These are phyloP conservation scores for Aureobasidium sp. DNA, from an alignment of 2,329 filamentous ascomycete species.

Conservation along the genomic window DNA sequence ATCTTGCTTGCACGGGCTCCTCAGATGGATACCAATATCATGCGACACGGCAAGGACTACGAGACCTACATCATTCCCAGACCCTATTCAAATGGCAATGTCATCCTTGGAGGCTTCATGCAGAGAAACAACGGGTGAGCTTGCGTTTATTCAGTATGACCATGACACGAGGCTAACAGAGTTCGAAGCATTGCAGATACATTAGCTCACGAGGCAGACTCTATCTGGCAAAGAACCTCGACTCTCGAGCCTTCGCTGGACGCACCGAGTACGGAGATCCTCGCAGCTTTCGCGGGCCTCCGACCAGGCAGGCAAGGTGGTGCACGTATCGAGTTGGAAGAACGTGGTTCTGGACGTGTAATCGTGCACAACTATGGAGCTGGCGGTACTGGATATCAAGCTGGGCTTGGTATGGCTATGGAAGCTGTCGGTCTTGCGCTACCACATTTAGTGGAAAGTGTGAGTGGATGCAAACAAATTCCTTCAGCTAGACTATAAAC, in stretches of 20 bases:
- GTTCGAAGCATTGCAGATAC: background rate
- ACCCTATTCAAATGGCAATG: slow-evolving; percentile 6
- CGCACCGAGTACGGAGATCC: background rate
- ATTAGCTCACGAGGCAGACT: background rate
- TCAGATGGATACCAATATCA: background rate
- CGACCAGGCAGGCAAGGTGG: background rate
- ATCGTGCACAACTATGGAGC: slow-evolving; percentile 4
- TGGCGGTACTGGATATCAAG: background rate
- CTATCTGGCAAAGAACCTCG: slow-evolving; percentile 6
- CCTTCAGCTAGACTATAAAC: no score
- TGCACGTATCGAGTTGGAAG: background rate
- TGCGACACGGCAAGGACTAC: slow-evolving; percentile 3
- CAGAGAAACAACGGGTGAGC: slow-evolving; percentile 5
- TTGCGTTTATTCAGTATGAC: no score
- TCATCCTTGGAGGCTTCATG: slow-evolving; percentile 5
- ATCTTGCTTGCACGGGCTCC: slow-evolving; percentile 5
- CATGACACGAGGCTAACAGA: background rate
- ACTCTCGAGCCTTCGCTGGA: background rate
- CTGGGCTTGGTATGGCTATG: background rate
- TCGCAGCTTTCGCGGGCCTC: background rate
- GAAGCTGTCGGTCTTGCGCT: background rate
- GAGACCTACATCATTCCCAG: slow-evolving; percentile 9
- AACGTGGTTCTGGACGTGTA: background rate
- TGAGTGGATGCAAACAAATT: no score
- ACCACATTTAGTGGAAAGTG: background rate